Percentiles rank a stretch among this genome's conserved stretches.
Evolutionary conservation across 192 early-diverging fungal genomes (phyloP).

Genomic region (Phycomyces nitens): DNA sequence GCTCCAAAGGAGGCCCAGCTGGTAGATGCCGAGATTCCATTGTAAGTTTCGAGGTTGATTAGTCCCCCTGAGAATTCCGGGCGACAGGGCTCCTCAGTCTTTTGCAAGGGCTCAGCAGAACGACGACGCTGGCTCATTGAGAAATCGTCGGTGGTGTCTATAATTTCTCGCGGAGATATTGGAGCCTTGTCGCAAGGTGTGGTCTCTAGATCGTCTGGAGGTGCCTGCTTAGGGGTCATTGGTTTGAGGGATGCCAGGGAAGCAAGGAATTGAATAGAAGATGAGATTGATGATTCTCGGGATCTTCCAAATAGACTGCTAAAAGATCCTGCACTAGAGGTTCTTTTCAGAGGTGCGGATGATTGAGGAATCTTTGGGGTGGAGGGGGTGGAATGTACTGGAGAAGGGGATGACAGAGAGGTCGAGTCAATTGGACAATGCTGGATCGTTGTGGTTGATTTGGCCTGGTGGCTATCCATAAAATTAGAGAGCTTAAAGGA

Average conservation of each 20-base stretch:
- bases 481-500: conserved; percentile 2
- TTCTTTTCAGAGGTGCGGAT: background rate
- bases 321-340: background rate
- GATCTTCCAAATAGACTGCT: background rate
- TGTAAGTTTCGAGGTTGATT: conserved; percentile 13
- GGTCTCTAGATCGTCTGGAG: too few species aligned
- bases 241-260: background rate
- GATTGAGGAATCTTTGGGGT: background rate
- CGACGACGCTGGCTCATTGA: background rate
- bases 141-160: background rate
- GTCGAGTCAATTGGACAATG: background rate
- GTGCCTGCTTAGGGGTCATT: background rate
- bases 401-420: background rate
- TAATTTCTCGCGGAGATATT: too few species aligned
- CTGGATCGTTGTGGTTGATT: background rate
- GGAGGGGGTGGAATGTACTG: conserved; percentile 7
- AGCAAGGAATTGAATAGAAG: background rate
- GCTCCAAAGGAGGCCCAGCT: conserved; percentile 9
- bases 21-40: background rate
- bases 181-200: too few species aligned
- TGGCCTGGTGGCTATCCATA: background rate
- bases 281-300: background rate
- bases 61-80: conserved; percentile 19
- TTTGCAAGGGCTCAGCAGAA: background rate
- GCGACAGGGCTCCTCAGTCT: background rate